Evolutionary conservation across 1,139 yeast genomes (phyloP).

Genomic region (Taphrina sp.): DNA sequence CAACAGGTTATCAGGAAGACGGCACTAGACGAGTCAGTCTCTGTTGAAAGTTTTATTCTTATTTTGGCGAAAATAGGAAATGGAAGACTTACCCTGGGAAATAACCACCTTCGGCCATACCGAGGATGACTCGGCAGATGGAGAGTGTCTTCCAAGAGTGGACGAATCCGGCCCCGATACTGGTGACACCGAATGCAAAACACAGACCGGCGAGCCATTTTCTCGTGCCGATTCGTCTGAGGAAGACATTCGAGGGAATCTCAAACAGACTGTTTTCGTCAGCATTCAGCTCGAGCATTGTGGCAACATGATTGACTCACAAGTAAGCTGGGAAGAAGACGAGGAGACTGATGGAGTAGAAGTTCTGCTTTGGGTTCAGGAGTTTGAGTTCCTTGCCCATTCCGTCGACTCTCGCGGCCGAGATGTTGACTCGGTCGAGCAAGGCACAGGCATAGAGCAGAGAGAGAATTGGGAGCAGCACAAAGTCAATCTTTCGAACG

Average conservation of each 20-base stretch:
- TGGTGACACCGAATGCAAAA: constrained; percentile 44
- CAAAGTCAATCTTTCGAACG: constrained; percentile 52
- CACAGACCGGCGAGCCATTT: constrained; percentile 41
- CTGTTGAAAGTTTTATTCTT: neutral
- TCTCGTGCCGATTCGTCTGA: constrained; percentile 62
- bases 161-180: constrained; percentile 55
- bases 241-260: constrained; percentile 60
- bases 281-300: neutral
- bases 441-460: constrained; percentile 60
- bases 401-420: constrained; percentile 62
- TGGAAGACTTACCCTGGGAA: constrained; percentile 37
- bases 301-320: neutral
- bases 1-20: constrained; percentile 34
- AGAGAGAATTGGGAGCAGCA: constrained; percentile 58
- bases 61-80: no score
- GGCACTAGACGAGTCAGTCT: neutral
- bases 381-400: constrained; percentile 51
- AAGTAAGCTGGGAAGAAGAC: constrained; percentile 73
- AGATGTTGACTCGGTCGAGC: constrained; percentile 61
- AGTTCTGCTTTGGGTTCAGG: constrained; percentile 44
- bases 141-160: constrained; percentile 57
- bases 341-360: constrained; percentile 57
- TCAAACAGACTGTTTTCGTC: constrained; percentile 50
- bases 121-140: constrained; percentile 50
- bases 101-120: constrained; percentile 37